phyloP scores from a whole-genome alignment of 441 rosid genomes.

The Hura crepitans region DNA sequence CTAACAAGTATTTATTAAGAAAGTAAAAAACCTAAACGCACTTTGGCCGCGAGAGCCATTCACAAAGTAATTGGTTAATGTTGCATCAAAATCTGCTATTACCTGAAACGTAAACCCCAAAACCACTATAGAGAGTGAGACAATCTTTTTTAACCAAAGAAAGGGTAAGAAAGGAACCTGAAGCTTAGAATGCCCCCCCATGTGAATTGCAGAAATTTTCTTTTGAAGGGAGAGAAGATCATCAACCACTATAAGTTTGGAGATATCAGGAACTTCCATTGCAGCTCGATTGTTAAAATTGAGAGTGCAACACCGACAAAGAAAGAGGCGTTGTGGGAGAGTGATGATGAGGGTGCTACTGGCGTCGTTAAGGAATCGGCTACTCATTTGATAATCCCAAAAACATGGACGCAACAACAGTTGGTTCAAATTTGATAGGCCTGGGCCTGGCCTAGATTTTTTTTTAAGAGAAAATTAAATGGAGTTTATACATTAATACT shows the following conservation, averaged over 20 bases:
- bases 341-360: too few species aligned
- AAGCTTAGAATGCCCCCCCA: constrained; percentile 66
- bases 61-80: constrained; percentile 57
- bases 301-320: constrained; percentile 24
- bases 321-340: too few species aligned
- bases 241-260: constrained; percentile 38
- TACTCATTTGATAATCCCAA: too few species aligned
- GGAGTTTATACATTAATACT: too few species aligned
- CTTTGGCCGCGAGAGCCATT: constrained; percentile 64
- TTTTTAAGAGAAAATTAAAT: too few species aligned
- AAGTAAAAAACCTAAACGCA: constrained; percentile 22
- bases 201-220: constrained; percentile 49
- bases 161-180: constrained; percentile 45
- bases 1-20: neutral
- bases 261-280: constrained; percentile 35
- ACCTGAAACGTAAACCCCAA: constrained; percentile 37
- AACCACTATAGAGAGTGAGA: neutral
- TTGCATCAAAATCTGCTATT: constrained; percentile 86
- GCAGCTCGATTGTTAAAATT: neutral
- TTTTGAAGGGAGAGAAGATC: constrained; percentile 40
- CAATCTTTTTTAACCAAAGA: too few species aligned
- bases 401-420: too few species aligned
- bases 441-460: too few species aligned
- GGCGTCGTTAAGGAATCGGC: too few species aligned
- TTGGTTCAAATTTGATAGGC: too few species aligned